Percentiles rank a stretch among this genome's conserved stretches.
phyloP scores from a whole-genome alignment of 257 asterid genomes.

The Avicennia marina region DNA sequence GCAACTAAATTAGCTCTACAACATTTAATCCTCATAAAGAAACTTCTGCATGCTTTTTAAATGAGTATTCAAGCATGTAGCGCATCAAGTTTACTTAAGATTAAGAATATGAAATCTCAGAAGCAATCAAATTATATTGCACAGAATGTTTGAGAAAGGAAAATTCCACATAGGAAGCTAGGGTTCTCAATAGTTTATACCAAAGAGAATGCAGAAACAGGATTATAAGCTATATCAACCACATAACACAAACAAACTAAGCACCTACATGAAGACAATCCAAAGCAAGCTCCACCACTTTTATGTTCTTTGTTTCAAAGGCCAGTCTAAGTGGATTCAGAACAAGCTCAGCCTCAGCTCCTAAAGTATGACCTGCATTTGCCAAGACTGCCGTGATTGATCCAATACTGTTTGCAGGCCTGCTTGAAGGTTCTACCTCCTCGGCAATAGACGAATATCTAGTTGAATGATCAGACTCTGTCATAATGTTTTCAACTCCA shows the following conservation, averaged over 20 bases:
- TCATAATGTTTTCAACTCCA: slow-evolving; percentile 34
- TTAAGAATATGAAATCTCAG: background rate
- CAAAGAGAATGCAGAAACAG: too few species aligned
- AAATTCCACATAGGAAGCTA: background rate
- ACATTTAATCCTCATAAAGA: slow-evolving; percentile 10
- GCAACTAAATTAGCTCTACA: slow-evolving; percentile 10
- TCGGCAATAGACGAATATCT: slow-evolving; percentile 32
- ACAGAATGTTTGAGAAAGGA: slow-evolving; percentile 1
- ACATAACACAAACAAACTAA: slow-evolving; percentile 20
- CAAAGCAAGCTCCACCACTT: slow-evolving; percentile 86
- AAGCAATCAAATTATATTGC: slow-evolving; percentile 12
- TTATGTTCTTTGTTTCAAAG: slow-evolving; percentile 84
- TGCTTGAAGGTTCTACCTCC: slow-evolving; percentile 39
- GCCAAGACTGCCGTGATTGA: slow-evolving; percentile 55
- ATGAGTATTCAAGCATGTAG: slow-evolving; percentile 1
- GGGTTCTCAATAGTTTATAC: too few species aligned
- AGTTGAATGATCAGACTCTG: slow-evolving; percentile 31
- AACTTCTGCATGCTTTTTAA: slow-evolving; percentile 9
- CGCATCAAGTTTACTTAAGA: background rate
- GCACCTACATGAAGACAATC: slow-evolving; percentile 98
- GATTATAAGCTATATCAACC: background rate
- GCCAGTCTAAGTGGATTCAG: slow-evolving; percentile 86
- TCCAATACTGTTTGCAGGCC: slow-evolving; percentile 31
- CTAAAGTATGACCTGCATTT: slow-evolving; percentile 74
- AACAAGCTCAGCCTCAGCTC: slow-evolving; percentile 75